Conservation (phyloP, 768 basidiomycete genomes). For the Hebeloma cylindrosporum region DNA sequence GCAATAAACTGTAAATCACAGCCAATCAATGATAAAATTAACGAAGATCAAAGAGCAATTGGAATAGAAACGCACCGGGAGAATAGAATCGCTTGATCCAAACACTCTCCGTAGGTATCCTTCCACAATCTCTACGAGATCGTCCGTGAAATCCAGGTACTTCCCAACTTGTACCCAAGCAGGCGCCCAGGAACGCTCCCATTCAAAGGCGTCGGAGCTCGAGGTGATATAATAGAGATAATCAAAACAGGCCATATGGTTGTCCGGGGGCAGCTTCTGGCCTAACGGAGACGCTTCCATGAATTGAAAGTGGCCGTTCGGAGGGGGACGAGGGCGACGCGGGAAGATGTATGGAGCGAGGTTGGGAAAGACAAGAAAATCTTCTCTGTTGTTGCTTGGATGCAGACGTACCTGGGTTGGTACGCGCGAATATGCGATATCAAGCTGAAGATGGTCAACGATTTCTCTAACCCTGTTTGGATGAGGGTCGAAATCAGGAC, state of each 20-base stretch:
- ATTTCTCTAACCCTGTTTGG: constrained; percentile 23
- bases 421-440: constrained; percentile 36
- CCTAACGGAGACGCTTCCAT: constrained; percentile 30
- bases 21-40: neutral
- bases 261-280: constrained; percentile 25
- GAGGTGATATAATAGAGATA: constrained; percentile 31
- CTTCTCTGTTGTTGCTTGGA: constrained; percentile 16
- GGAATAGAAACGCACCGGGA: constrained; percentile 2
- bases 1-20: constrained; percentile 42
- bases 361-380: constrained; percentile 26
- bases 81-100: constrained; percentile 3
- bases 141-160: constrained; percentile 36
- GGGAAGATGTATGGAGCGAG: constrained; percentile 33
- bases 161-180: constrained; percentile 41
- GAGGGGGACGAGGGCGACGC: constrained; percentile 18
- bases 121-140: constrained; percentile 29
- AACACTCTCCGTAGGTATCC: constrained; percentile 26
- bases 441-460: constrained; percentile 31
- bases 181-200: constrained; percentile 38
- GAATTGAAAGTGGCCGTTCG: constrained; percentile 20
- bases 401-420: constrained; percentile 25
- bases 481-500: constrained; percentile 19
- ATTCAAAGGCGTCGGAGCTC: constrained; percentile 26
- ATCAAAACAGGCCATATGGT: constrained; percentile 36
- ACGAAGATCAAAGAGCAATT: neutral